A percentile compares a stretch with the other conserved stretches of the same genome.
phyloP scores from a whole-genome alignment of 371 early-diverging fungal genomes.

The Blastocladiella emersonii region DNA sequence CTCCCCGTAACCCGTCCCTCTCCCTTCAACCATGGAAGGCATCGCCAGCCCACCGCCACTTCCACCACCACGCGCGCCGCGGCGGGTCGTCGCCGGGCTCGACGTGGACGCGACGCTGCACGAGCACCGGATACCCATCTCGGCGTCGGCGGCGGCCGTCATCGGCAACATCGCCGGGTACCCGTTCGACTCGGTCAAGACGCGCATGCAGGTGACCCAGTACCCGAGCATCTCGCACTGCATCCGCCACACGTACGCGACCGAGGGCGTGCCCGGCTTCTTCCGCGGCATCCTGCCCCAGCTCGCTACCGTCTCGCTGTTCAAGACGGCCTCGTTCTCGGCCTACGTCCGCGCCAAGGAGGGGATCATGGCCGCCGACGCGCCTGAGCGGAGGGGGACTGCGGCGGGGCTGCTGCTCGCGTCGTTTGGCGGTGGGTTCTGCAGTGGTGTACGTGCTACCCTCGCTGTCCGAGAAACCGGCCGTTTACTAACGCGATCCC shows the following conservation, averaged over 20 bases:
- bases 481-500: too few species aligned
- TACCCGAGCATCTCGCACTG: slow-evolving; percentile 51
- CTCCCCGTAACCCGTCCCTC: too few species aligned
- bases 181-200: not conserved
- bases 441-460: slow-evolving; percentile 18
- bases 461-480: too few species aligned
- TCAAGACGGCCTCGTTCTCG: slow-evolving; percentile 57
- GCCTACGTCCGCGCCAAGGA: slow-evolving; percentile 47
- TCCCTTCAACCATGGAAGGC: too few species aligned
- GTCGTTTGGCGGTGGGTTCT: not conserved
- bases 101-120: not conserved
- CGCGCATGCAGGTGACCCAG: slow-evolving; percentile 58
- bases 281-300: slow-evolving; percentile 65
- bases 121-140: too few species aligned
- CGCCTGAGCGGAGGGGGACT: not conserved
- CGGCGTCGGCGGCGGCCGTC: too few species aligned
- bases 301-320: slow-evolving; percentile 51
- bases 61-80: not conserved
- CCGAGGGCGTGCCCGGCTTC: slow-evolving; percentile 57
- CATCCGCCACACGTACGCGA: slow-evolving; percentile 43
- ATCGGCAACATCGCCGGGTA: too few species aligned
- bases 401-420: not conserved
- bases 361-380: slow-evolving; percentile 11
- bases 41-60: too few species aligned
- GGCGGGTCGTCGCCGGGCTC: not conserved